A percentile compares a stretch with the other conserved stretches of the same genome.
Evolutionary conservation across 1,284 basidiomycete genomes (phyloP).

Genomic region (Pholiota adiposa): DNA sequence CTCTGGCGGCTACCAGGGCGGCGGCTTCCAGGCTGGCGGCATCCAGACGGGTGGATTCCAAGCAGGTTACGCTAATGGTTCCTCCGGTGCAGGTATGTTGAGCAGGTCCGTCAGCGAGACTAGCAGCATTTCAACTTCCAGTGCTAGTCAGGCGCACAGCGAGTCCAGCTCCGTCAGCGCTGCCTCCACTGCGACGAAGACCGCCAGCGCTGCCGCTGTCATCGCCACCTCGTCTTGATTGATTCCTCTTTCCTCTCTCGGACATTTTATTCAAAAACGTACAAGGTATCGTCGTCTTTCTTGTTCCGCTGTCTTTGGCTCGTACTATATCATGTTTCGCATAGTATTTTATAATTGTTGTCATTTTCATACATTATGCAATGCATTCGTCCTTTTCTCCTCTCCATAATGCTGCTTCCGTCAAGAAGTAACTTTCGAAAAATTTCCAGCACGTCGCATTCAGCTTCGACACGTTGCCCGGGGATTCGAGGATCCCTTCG

Average conservation of each 20-base stretch:
- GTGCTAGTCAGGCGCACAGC: background rate
- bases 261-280: background rate
- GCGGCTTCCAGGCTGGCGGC: background rate
- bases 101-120: conserved; percentile 6
- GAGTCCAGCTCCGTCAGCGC: background rate
- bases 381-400: background rate
- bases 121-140: conserved; percentile 8
- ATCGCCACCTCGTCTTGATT: background rate
- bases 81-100: background rate
- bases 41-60: background rate
- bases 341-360: background rate
- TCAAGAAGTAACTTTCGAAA: no score
- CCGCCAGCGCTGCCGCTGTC: background rate
- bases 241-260: background rate
- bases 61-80: background rate
- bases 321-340: background rate
- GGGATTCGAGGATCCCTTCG: no score
- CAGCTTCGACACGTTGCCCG: no score
- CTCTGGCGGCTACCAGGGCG: background rate
- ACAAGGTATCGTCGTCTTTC: background rate
- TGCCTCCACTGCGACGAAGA: background rate
- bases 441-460: no score
- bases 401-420: background rate
- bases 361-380: background rate
- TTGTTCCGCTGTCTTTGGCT: background rate